Base-by-base conservation (phyloP, 164 flowering plant genomes). In the Nymphaea thermarum region DNA sequence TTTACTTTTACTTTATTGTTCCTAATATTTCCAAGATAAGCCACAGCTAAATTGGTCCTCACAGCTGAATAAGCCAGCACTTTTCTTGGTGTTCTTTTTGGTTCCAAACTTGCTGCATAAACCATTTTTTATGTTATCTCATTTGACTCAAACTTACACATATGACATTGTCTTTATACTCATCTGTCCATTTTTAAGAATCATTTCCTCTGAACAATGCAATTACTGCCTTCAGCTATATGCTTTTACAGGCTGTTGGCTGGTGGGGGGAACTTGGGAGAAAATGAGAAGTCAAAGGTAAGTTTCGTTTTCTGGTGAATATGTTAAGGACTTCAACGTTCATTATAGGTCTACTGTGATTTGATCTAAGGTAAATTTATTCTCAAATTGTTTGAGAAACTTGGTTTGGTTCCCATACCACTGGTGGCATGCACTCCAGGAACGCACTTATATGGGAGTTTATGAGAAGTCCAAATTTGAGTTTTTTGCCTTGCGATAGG, bases 241-340 rank as follows among this genome's bases (percentile, higher is more conserved):
- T 4, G 12, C 64, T 62, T 71, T 70, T 72, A 2, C 68, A 94
- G 99, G 79, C 80, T 62, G 77, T 64, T 47, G 96, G 99, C 60
- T 94, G 99, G 99, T 94, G 99, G 99, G 87, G n/a, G 82, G 44
- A 82, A 36, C 76, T 69, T 91, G 80, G 71, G 78, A 42, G 76
- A 78, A 63, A 82, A 80, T 74, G 98, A 90, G 82, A 90, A 86
- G 73, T 75, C 81, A 64, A 80, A 71, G 72, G 98, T 91, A 68
- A 77, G 96, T 80, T 61, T 63, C 64, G 47, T 25, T 1, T 25
- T 25, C 36, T 25, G 36, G 36, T 25, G 36, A 25, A 25, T 25
- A 25, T 25, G 36, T 25, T 25, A 25, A 25, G 36, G 36, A 25
- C 36, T 25, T 25, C 36, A 25, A 25, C 1, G 36, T 25, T 25